phyloP scores from a whole-genome alignment of 1,284 basidiomycete genomes.

The Erythrobasidium hasegawianum region DNA sequence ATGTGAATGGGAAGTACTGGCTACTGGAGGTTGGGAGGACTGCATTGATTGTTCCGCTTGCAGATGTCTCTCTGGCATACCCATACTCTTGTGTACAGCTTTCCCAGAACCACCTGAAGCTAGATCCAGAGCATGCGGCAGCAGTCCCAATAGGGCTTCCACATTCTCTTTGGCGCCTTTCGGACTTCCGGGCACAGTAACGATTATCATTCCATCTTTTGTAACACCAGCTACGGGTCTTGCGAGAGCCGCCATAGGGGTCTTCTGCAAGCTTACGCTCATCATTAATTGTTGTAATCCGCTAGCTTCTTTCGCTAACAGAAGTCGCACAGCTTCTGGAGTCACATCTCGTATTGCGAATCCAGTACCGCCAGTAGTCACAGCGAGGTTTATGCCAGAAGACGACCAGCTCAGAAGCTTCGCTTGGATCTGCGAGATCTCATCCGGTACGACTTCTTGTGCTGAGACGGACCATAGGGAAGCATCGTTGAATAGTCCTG shows the following conservation, averaged over 20 bases:
- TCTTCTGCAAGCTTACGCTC: conserved; percentile 64
- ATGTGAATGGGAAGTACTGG: not conserved
- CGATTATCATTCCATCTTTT: conserved; percentile 59
- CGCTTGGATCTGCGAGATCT: conserved; percentile 56
- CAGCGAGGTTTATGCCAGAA: conserved; percentile 53
- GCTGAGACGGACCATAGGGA: conserved; percentile 37
- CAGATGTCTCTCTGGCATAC: conserved; percentile 5
- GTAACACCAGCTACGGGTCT: conserved; percentile 73
- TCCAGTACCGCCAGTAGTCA: conserved; percentile 82
- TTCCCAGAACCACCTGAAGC: conserved; percentile 66
- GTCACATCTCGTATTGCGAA: conserved; percentile 55
- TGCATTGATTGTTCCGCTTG: conserved; percentile 19
- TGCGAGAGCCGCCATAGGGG: conserved; percentile 73
- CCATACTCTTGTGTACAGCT: conserved; percentile 54
- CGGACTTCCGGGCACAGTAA: conserved; percentile 76
- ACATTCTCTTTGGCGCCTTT: conserved; percentile 79
- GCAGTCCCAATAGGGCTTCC: conserved; percentile 58
- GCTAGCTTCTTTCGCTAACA: conserved; percentile 71
- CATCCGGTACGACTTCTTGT: conserved; percentile 60
- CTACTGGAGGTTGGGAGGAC: too few species aligned
- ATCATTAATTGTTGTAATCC: conserved; percentile 75
- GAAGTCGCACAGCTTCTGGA: conserved; percentile 56
- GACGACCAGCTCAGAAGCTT: conserved; percentile 55
- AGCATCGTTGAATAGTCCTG: conserved; percentile 52
- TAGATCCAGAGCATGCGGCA: conserved; percentile 67